Conservation (phyloP, 2,329 filamentous ascomycete species). For the Stachybotrys echinatus region DNA sequence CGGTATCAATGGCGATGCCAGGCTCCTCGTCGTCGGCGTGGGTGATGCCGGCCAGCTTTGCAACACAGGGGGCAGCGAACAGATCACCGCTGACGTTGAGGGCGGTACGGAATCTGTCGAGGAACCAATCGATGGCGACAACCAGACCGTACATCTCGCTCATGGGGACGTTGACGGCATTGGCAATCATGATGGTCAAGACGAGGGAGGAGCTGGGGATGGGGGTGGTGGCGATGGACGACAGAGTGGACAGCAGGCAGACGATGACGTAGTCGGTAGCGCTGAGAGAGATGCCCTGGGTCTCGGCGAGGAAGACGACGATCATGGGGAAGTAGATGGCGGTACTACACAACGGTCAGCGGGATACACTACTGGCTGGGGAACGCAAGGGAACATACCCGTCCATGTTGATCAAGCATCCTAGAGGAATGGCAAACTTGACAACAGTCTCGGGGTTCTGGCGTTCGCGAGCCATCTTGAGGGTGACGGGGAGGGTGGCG, state of each 20-base stretch:
- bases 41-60: slow-evolving; percentile 17
- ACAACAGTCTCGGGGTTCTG: slow-evolving; percentile 36
- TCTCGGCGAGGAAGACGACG: slow-evolving; percentile 46
- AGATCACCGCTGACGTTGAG: slow-evolving; percentile 47
- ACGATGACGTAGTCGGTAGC: slow-evolving; percentile 43
- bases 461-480: slow-evolving; percentile 31
- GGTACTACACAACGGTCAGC: slow-evolving; percentile 24
- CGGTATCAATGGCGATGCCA: too few species aligned
- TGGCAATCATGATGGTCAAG: slow-evolving; percentile 45
- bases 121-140: slow-evolving; percentile 49
- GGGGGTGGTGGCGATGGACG: slow-evolving; percentile 48
- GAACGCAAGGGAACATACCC: slow-evolving; percentile 18
- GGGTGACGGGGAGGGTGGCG: slow-evolving; percentile 45
- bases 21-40: neutral
- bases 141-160: slow-evolving; percentile 48
- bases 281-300: slow-evolving; percentile 38
- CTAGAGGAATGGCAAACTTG: slow-evolving; percentile 42
- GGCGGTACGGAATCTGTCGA: slow-evolving; percentile 49
- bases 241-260: slow-evolving; percentile 41
- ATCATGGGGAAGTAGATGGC: slow-evolving; percentile 51
- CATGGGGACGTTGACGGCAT: slow-evolving; percentile 35
- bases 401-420: slow-evolving; percentile 46
- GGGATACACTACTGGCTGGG: too few species aligned
- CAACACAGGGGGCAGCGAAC: slow-evolving; percentile 22
- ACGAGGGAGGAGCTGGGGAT: slow-evolving; percentile 48